A percentile compares a stretch with the other conserved stretches of the same genome.
phyloP scores from a whole-genome alignment of 495 filamentous ascomycete genomes.

The Lasiosphaeria ovina region DNA sequence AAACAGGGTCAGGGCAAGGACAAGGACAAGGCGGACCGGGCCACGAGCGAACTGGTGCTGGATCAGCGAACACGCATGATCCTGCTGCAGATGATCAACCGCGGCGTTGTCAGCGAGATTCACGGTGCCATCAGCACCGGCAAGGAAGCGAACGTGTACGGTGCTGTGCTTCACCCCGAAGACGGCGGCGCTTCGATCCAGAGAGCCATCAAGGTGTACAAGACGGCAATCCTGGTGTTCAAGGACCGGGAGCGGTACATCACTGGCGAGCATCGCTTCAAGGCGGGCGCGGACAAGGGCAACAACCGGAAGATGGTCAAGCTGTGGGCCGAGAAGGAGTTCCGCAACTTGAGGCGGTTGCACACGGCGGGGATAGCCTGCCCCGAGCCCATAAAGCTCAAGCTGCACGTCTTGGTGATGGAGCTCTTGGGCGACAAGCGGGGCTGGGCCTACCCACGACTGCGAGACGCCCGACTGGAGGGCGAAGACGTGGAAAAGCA shows the following conservation, averaged over 20 bases:
- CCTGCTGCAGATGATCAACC: slow-evolving; percentile 89
- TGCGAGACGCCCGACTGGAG: slow-evolving; percentile 52
- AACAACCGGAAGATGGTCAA: slow-evolving; percentile 95
- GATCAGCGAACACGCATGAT: slow-evolving; percentile 95
- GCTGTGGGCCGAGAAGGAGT: slow-evolving; percentile 97
- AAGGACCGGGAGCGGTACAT: slow-evolving; percentile 96
- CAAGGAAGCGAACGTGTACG: slow-evolving; percentile 97
- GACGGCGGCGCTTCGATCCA: slow-evolving; percentile 46
- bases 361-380: slow-evolving; percentile 80
- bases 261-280: slow-evolving; percentile 77
- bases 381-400: slow-evolving; percentile 83
- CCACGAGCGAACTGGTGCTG: slow-evolving; percentile 89
- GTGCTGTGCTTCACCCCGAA: slow-evolving; percentile 47
- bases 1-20: slow-evolving; percentile 51
- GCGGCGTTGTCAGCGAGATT: slow-evolving; percentile 74
- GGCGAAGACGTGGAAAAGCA: slow-evolving; percentile 63
- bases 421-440: slow-evolving; percentile 83
- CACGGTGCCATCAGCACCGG: slow-evolving; percentile 92
- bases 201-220: slow-evolving; percentile 96
- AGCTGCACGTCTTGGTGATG: slow-evolving; percentile 91
- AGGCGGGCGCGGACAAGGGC: slow-evolving; percentile 80
- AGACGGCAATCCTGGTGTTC: slow-evolving; percentile 93
- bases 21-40: slow-evolving; percentile 85
- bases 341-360: slow-evolving; percentile 85
- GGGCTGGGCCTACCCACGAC: slow-evolving; percentile 78